phyloP scores from a whole-genome alignment of 805 yeast genomes.

The Candida golubevii region DNA sequence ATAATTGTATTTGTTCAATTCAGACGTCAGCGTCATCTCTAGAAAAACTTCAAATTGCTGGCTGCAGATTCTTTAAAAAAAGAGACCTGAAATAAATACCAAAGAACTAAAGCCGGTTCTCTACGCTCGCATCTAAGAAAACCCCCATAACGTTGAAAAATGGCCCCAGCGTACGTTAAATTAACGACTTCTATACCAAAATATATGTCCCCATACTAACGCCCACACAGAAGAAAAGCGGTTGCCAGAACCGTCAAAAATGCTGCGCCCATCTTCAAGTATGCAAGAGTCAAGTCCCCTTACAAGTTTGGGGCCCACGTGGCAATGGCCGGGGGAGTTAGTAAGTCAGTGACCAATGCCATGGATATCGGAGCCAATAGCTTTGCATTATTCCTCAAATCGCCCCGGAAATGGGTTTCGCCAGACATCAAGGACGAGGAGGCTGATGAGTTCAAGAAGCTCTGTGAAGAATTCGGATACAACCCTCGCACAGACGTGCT shows the following conservation, averaged over 20 bases:
- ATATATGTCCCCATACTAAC: slow-evolving; percentile 1
- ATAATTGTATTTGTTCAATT: no score
- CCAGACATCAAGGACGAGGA: slow-evolving; percentile 70
- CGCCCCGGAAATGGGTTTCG: slow-evolving; percentile 88
- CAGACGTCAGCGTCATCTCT: no score
- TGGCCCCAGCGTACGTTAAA: slow-evolving; percentile 8
- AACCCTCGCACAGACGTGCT: slow-evolving; percentile 74
- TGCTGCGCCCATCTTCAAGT: slow-evolving; percentile 19
- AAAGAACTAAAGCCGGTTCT: no score
- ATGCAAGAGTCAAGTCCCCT: slow-evolving; percentile 39
- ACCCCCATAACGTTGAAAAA: not conserved
- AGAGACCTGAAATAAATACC: no score
- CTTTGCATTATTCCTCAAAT: slow-evolving; percentile 86
- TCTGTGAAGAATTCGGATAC: slow-evolving; percentile 61
- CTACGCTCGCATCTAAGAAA: no score
- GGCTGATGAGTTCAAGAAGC: slow-evolving; percentile 55
- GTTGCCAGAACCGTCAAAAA: slow-evolving; percentile 4
- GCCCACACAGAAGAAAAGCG: slow-evolving; percentile 1
- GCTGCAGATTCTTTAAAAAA: no score
- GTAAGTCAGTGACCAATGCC: slow-evolving; percentile 62
- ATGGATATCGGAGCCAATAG: slow-evolving; percentile 62
- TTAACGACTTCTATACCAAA: not conserved
- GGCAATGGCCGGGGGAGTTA: slow-evolving; percentile 75
- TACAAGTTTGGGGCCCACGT: slow-evolving; percentile 88
- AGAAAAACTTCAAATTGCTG: no score